Conservation (phyloP, 495 filamentous ascomycete species). For the Lasiosphaeria miniovina region DNA sequence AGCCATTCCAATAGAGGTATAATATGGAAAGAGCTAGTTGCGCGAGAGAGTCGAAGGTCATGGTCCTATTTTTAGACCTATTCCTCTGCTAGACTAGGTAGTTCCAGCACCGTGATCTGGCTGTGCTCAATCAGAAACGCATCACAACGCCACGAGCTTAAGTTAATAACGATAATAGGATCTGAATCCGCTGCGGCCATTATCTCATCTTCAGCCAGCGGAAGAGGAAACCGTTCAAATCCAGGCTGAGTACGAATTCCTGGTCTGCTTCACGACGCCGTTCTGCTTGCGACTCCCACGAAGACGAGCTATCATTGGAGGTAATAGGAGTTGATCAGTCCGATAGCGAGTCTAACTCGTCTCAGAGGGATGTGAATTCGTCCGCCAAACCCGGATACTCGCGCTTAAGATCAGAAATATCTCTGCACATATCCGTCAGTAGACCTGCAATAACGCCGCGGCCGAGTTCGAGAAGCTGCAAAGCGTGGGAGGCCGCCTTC, state of each 20-base stretch:
- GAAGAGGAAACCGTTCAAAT: constrained; percentile 3
- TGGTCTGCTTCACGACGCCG: constrained; percentile 4
- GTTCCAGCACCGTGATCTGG: constrained; percentile 1
- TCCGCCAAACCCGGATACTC: constrained; percentile 2
- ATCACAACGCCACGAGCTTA: constrained; percentile 4
- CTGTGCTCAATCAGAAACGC: background rate
- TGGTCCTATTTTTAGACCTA: background rate
- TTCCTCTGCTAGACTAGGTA: background rate
- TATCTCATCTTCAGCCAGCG: constrained; percentile 2
- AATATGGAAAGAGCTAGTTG: constrained; percentile 3
- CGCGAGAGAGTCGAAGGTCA: background rate
- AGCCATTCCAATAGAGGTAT: background rate
- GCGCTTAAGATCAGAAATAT: constrained; percentile 16
- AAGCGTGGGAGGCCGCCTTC: constrained; percentile 14
- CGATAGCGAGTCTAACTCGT: background rate
- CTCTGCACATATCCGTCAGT: constrained; percentile 21
- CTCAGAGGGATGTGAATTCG: constrained; percentile 2
- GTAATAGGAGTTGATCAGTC: background rate
- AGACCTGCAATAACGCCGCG: constrained; percentile 26
- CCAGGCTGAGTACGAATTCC: constrained; percentile 3
- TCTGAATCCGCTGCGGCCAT: constrained; percentile 5
- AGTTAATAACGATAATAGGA: background rate
- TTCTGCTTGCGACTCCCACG: background rate
- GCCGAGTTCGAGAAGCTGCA: constrained; percentile 27
- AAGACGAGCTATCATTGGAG: background rate